Conservation (phyloP, 2,329 filamentous ascomycete species). For the Calonectria montana region DNA sequence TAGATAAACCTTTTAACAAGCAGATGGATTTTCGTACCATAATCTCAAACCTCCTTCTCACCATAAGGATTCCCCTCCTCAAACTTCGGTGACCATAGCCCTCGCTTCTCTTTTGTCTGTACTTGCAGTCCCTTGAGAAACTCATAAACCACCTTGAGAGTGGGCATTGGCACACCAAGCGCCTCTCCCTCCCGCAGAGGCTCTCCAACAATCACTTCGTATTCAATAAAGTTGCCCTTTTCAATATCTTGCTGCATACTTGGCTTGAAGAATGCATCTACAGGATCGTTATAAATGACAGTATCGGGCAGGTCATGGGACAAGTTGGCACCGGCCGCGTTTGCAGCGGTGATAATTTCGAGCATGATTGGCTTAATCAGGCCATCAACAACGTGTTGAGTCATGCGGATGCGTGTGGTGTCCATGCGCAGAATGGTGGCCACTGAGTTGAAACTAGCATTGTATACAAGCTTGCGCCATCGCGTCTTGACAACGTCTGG, state of each 20-base stretch:
- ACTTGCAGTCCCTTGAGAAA: slow-evolving; percentile 1
- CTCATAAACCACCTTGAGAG: not conserved
- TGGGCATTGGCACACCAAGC: slow-evolving; percentile 2
- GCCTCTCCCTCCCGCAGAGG: not conserved
- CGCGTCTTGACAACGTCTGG: not conserved
- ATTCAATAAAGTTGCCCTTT: slow-evolving; percentile 9
- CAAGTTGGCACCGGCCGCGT: not conserved
- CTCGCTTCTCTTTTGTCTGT: not conserved
- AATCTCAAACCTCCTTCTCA: not conserved
- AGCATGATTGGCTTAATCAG: slow-evolving; percentile 3
- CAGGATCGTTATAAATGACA: not conserved
- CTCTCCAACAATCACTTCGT: slow-evolving; percentile 8
- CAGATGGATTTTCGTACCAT: not conserved
- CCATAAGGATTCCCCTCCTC: not conserved
- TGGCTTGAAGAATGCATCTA: not conserved
- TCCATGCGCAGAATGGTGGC: not conserved
- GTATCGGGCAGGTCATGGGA: not conserved
- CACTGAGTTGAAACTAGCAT: not conserved
- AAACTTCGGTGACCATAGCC: not conserved
- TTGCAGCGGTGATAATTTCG: not conserved
- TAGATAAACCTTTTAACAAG: not conserved
- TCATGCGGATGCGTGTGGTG: not conserved
- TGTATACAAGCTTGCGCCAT: slow-evolving; percentile 16
- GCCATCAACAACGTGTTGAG: not conserved
- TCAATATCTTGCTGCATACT: slow-evolving; percentile 7